Evolutionary conservation across 768 basidiomycete genomes (phyloP).

Genomic region (Sistotremastrum suecicum): DNA sequence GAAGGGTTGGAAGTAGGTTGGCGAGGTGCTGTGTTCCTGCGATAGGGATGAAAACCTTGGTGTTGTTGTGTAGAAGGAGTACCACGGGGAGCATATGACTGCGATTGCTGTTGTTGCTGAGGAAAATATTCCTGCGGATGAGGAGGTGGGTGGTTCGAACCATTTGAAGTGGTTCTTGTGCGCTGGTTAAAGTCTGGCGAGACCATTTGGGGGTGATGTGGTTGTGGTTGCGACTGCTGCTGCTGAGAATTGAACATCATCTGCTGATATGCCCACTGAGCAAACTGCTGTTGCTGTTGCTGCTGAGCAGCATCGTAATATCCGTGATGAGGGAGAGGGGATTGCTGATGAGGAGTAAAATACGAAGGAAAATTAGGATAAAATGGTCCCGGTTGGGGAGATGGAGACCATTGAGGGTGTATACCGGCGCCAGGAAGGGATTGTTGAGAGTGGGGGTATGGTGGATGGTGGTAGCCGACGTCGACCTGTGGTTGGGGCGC

Average conservation of each 20-base stretch:
- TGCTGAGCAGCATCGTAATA: no score
- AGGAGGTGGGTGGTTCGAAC: background rate
- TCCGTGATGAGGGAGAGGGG: no score
- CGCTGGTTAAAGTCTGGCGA: slow-evolving; percentile 1
- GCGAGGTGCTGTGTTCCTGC: slow-evolving; percentile 35
- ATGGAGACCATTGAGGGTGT: no score
- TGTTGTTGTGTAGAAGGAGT: slow-evolving; percentile 12
- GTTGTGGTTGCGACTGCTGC: slow-evolving; percentile 30
- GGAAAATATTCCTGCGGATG: slow-evolving; percentile 11
- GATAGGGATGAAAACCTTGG: slow-evolving; percentile 70
- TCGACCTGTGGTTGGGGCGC: no score
- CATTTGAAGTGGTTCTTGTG: background rate
- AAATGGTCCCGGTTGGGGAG: no score
- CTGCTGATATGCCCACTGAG: slow-evolving; percentile 85
- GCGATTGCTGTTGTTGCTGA: slow-evolving; percentile 18
- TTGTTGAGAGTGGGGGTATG: no score
- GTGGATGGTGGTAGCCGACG: no score
- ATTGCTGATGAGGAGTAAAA: no score
- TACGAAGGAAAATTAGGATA: no score
- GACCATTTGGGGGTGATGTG: slow-evolving; percentile 17
- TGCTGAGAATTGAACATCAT: slow-evolving; percentile 74
- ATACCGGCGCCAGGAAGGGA: no score
- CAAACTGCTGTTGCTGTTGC: slow-evolving; percentile 27
- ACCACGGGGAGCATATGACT: background rate
- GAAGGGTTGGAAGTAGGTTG: slow-evolving; percentile 9